Percentiles rank a stretch among this genome's conserved stretches.
Conservation (phyloP, 1,139 yeast species). For the Pichia sp. region DNA sequence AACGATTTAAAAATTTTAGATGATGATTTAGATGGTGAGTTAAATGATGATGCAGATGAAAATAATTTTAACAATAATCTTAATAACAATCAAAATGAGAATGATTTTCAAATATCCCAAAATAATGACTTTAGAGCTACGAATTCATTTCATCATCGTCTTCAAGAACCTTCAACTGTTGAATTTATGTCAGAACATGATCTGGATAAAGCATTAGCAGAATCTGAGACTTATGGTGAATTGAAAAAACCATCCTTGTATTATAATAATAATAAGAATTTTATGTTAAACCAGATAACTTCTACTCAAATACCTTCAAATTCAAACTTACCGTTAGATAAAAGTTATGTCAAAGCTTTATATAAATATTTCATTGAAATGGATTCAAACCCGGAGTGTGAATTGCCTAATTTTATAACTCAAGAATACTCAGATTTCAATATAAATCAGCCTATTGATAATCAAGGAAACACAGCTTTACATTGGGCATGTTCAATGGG, state of each 20-base stretch:
- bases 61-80: background rate
- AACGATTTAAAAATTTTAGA: constrained; percentile 1
- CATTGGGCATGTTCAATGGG: constrained; percentile 67
- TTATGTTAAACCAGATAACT: background rate
- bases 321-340: constrained; percentile 5
- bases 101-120: background rate
- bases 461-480: constrained; percentile 52
- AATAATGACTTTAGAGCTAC: background rate
- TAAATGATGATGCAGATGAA: constrained; percentile 6
- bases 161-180: constrained; percentile 28
- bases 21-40: constrained; percentile 5
- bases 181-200: constrained; percentile 38
- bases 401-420: constrained; percentile 26
- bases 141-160: constrained; percentile 6
- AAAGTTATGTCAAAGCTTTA: constrained; percentile 25
- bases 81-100: constrained; percentile 1
- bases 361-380: constrained; percentile 30
- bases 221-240: constrained; percentile 17
- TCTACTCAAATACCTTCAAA: background rate
- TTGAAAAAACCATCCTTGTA: background rate
- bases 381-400: constrained; percentile 24
- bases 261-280: background rate
- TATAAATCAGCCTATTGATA: constrained; percentile 48
- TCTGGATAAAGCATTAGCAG: constrained; percentile 33
- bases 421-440: constrained; percentile 35